phyloP scores from a whole-genome alignment of 1,139 yeast genomes.

The Kodamaea alishanica region DNA sequence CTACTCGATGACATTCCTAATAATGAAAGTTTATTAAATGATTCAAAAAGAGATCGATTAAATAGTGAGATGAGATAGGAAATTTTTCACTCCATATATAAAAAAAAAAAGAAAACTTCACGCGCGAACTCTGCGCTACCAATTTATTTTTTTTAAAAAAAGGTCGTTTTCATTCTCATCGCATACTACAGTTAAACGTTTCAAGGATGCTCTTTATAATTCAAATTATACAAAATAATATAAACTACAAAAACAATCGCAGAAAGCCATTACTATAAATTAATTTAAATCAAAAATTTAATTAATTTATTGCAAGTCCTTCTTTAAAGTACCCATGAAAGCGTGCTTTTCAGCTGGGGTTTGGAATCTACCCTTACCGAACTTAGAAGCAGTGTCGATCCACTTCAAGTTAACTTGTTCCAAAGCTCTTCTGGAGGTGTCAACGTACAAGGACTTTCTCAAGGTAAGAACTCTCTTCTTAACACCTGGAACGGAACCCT shows the following conservation, averaged over 20 bases:
- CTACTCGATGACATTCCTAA: conserved; percentile 72
- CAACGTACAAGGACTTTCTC: conserved; percentile 97
- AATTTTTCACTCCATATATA: conserved; percentile 7
- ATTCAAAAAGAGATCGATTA: neutral
- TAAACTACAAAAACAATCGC: conserved; percentile 6
- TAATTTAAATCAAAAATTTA: neutral
- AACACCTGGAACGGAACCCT: conserved; percentile 99
- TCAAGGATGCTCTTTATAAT: neutral
- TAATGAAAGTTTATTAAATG: neutral
- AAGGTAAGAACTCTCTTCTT: conserved; percentile 99
- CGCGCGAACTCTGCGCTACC: neutral
- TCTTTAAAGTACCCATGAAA: conserved; percentile 99
- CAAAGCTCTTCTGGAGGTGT: conserved; percentile 96
- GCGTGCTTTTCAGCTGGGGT: conserved; percentile 99
- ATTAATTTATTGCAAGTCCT: conserved; percentile 52
- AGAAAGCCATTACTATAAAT: conserved; percentile 1
- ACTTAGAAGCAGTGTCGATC: conserved; percentile 99
- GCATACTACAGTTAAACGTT: neutral
- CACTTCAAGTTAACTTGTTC: conserved; percentile 97
- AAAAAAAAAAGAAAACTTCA: neutral
- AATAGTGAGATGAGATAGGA: conserved; percentile 11
- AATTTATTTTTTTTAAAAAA: neutral
- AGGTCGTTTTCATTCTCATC: neutral
- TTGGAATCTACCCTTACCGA: conserved; percentile 99
- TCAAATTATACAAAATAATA: conserved; percentile 2